phyloP scores from a whole-genome alignment of 2,329 filamentous ascomycete genomes.

The Cladosporium cucumerinum region DNA sequence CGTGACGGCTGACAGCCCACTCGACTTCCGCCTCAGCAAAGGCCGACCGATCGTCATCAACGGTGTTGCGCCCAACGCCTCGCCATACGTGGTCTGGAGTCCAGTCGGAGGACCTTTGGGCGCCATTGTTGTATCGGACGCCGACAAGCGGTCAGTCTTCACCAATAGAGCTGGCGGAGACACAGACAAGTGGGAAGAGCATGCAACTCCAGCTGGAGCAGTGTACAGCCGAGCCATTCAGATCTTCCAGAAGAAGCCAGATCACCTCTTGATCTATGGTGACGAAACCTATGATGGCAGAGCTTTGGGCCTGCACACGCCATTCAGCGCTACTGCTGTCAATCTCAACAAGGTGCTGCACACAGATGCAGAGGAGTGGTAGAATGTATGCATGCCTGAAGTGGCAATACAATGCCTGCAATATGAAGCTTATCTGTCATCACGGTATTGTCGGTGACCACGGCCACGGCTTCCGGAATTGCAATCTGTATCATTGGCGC shows the following conservation, averaged over 20 bases:
- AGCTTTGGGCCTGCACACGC: slow-evolving; percentile 12
- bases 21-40: slow-evolving; percentile 43
- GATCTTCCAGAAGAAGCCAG: slow-evolving; percentile 16
- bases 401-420: background rate
- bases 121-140: slow-evolving; percentile 45
- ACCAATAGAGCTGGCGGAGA: slow-evolving; percentile 15
- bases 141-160: slow-evolving; percentile 16
- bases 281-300: slow-evolving; percentile 13
- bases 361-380: slow-evolving; percentile 8
- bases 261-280: slow-evolving; percentile 15
- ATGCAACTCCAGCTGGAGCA: slow-evolving; percentile 16
- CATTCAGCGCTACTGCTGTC: slow-evolving; percentile 15
- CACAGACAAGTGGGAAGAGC: slow-evolving; percentile 16
- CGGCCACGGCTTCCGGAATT: background rate
- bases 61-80: slow-evolving; percentile 44
- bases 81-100: slow-evolving; percentile 54
- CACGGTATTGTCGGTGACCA: background rate
- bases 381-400: background rate
- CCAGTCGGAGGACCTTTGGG: slow-evolving; percentile 46
- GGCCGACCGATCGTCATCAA: slow-evolving; percentile 42
- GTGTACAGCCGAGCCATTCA: slow-evolving; percentile 17
- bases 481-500: background rate
- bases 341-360: slow-evolving; percentile 7
- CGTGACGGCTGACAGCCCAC: slow-evolving; percentile 47
- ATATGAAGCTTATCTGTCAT: background rate